phyloP scores from a whole-genome alignment of 2,329 filamentous ascomycete genomes.

The Cercospora sojina region DNA sequence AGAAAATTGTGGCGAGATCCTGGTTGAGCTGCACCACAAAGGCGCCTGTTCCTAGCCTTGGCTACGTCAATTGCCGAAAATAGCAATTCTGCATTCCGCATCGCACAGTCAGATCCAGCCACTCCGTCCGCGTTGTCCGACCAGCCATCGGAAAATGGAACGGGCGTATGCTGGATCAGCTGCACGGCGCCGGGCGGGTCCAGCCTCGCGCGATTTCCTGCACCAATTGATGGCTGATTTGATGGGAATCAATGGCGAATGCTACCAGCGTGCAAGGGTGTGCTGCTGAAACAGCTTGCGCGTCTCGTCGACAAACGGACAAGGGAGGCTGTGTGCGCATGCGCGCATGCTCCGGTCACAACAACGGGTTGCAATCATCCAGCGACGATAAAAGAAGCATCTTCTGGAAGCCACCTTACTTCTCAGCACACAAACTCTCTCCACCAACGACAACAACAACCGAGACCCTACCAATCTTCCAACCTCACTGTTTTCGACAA shows the following conservation, averaged over 20 bases:
- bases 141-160: conserved; percentile 8
- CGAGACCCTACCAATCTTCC: background rate
- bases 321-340: conserved; percentile 5
- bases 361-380: background rate
- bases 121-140: conserved; percentile 9
- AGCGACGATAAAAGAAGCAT: conserved; percentile 6
- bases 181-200: background rate
- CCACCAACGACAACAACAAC: conserved; percentile 3
- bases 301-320: conserved; percentile 12
- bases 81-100: conserved; percentile 10
- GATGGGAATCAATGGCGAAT: conserved; percentile 10
- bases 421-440: background rate
- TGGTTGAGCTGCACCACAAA: conserved; percentile 11
- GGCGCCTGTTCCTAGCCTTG: conserved; percentile 6
- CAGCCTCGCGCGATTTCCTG: background rate
- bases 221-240: conserved; percentile 11
- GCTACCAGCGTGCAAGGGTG: conserved; percentile 13
- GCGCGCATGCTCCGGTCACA: conserved; percentile 5
- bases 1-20: conserved; percentile 11
- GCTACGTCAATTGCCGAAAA: conserved; percentile 11
- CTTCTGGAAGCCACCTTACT: background rate
- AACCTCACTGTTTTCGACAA: background rate
- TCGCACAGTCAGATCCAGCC: background rate
- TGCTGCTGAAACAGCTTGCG: conserved; percentile 20
- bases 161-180: background rate